phyloP scores from a whole-genome alignment of 768 basidiomycete genomes.

The Pleurotus sapidus region DNA sequence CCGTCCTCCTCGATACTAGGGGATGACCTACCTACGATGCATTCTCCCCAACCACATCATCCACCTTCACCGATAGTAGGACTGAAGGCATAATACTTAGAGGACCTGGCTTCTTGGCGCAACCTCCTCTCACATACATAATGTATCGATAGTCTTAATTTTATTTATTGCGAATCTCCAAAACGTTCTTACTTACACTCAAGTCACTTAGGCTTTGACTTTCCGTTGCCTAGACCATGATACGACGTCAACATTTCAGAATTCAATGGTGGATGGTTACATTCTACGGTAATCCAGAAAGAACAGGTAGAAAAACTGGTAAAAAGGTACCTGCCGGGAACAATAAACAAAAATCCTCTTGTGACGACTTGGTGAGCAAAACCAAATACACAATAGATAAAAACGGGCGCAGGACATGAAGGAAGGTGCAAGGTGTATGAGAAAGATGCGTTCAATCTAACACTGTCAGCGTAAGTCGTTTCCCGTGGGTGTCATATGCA shows the following conservation, averaged over 20 bases:
- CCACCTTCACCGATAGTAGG: slow-evolving; percentile 3
- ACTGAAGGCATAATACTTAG: not conserved
- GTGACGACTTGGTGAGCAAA: too few species aligned
- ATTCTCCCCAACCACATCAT: not conserved
- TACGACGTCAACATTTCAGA: too few species aligned
- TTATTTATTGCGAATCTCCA: not conserved
- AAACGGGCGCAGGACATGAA: not conserved
- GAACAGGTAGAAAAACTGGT: not conserved
- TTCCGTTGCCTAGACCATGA: too few species aligned
- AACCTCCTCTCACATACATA: not conserved
- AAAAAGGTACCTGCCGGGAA: slow-evolving; percentile 5
- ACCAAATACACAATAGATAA: not conserved
- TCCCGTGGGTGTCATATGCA: not conserved
- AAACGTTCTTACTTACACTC: too few species aligned
- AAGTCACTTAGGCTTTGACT: too few species aligned
- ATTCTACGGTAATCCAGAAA: slow-evolving; percentile 1
- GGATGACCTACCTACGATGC: not conserved
- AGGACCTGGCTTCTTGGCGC: not conserved
- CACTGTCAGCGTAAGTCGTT: too few species aligned
- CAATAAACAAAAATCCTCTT: slow-evolving; percentile 5
- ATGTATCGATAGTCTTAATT: slow-evolving; percentile 8
- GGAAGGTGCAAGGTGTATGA: not conserved
- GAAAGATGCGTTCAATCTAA: too few species aligned
- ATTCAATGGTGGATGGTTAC: not conserved
- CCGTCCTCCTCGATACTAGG: not conserved